Percentiles rank a stretch among this genome's conserved stretches.
Conservation (phyloP, 2,329 filamentous ascomycete genomes). For the Colletotrichum scovillei region DNA sequence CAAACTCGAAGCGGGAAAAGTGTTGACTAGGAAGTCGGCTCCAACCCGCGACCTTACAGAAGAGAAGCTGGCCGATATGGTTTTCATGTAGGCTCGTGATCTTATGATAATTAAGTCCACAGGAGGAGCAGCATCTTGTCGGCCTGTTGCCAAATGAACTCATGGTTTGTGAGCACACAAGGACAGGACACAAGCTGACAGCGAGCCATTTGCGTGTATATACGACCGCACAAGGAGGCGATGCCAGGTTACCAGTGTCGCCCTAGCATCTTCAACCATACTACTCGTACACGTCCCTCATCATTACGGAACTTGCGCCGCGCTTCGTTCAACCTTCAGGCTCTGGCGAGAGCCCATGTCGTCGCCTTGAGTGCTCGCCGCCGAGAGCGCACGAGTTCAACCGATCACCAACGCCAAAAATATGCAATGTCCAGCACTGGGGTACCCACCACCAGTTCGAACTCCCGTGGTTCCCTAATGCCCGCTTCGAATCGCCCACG, state of each 20-base stretch:
- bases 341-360: not conserved
- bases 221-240: not conserved
- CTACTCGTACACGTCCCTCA: constrained; percentile 25
- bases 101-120: not conserved
- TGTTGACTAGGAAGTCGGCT: too few species aligned
- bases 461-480: constrained; percentile 9
- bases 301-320: constrained; percentile 10
- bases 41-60: too few species aligned
- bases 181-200: not conserved
- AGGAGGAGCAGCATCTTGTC: not conserved
- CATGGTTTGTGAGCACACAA: not conserved
- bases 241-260: not conserved
- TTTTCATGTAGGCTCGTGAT: not conserved
- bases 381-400: constrained; percentile 8
- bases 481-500: not conserved
- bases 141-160: not conserved
- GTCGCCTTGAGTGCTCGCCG: not conserved
- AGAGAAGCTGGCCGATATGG: too few species aligned
- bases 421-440: constrained; percentile 33
- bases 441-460: constrained; percentile 8
- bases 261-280: not conserved
- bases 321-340: not conserved
- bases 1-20: too few species aligned
- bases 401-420: constrained; percentile 30
- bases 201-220: not conserved